Base-by-base conservation (phyloP, 208 protist genomes). In the Phytomonas sp. region DNA sequence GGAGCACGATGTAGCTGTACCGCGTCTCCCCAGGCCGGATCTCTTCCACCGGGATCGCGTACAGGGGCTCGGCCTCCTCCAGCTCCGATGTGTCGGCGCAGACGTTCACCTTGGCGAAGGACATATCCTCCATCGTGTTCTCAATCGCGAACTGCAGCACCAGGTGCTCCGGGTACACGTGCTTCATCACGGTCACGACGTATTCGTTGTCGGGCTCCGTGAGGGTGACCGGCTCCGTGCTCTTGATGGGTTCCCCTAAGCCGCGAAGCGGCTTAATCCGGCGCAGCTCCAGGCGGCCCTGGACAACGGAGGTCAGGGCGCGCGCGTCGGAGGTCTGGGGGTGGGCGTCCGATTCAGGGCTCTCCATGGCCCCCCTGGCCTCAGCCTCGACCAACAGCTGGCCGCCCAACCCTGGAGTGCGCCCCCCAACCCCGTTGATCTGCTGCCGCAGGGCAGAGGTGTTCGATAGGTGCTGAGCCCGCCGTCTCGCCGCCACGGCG, bases 161-260 rank as follows among this genome's bases (percentile, higher is more conserved):
- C 65, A 99, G 66, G 79, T 99, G 88, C 64, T 11, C 6, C 8
- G 80, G 68, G 81, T 95, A 99, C 13, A 92, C 36, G 75, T 99
- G 97, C 81, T 98, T 99, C 72, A 98, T 85, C 70, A 90, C 97
- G n/a, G 82, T 82, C 33, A 99, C 97, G 9, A 98, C 94, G 81
- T 99, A 99, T 81, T 99, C 98, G 62, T 91, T 97, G 78, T 99
- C 98, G 0, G 84, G 51, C 73, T 99, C 97, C 11, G 98, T 99
- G 11, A 99, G 80, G 29, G 83, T 73, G 23, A 90, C 29, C 33
- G 82, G 78, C 66, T 94, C 85, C 0, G 37, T 61, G 33, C 82
- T 96, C 59, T 82, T 83, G 34, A 80, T 66, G 13, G 85, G 87
- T 67, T 93, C 84, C 23, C 94, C 92, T 17, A 95, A 70, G 51